Base-by-base conservation (phyloP, 805 yeast genomes). In the Yarrowia sp. region DNA sequence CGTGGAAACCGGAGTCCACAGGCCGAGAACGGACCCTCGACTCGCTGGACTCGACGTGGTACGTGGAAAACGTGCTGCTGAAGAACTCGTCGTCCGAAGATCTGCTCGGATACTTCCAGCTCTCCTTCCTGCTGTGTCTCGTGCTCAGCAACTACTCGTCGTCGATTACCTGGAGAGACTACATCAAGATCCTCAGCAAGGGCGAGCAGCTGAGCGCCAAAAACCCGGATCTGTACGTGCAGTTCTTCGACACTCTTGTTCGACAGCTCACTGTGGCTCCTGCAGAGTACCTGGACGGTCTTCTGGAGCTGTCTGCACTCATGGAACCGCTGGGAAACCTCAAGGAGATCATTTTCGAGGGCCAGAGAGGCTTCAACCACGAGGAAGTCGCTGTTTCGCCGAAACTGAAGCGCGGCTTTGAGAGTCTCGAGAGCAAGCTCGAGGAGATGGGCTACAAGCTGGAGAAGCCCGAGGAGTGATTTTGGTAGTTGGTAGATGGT, bases 81-180 rank as follows among this genome's bases (percentile, higher is more conserved):
- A 53, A 65, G 1, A 63, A 65, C 12, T 78, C 70, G 41, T 68
- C 68, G 0, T 47, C 68, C n/a, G n/a, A n/a, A n/a, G n/a, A n/a
- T 2, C 65, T 82, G 3, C 64, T 84, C 5, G 83, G 83, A 1
- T 90, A 87, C 67, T 68, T 84, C 6, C 83, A 84, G 65, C 68
- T 85, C 19, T 68, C 80, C 1, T 87, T 78, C 64, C 56, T 84
- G 0, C 73, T 80, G 62, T 75, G 80, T 42, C 67, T 84, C 1
- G 66, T 84, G 0, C 74, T 86, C 65, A 88, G 86, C 14, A 88
- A 86, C 69, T 80, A 81, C 67, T 81, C 88, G 18, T 82, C 86
- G 13, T 79, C 83, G 18, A 73, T 81, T 19, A 91, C 86, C 66
- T 87, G 92, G 92, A 76, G 81, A 60, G 76, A 74, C 18, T 65